These are phyloP conservation scores for Rhizoctonia solani DNA, from an alignment of 1,284 basidiomycete genomes.

Conservation along the genomic window DNA sequence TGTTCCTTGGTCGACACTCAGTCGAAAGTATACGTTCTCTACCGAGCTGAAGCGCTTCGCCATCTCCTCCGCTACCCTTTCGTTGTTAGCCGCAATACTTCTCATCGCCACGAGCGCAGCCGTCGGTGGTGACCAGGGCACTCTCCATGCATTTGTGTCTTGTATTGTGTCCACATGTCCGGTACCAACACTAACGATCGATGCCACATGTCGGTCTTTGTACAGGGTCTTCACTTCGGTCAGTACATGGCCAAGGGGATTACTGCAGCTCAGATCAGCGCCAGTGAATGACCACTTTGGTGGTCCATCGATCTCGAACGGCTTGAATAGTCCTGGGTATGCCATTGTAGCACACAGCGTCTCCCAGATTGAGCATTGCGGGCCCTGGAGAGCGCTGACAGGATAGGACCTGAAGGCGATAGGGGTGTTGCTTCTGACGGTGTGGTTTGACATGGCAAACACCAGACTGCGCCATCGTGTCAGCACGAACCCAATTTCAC, in stretches of 20 bases:
- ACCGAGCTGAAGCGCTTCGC: background rate
- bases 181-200: constrained; percentile 6
- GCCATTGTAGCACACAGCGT: constrained; percentile 6
- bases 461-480: background rate
- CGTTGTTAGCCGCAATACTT: background rate
- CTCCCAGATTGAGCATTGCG: constrained; percentile 10
- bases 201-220: background rate
- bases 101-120: background rate
- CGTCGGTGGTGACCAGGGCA: background rate
- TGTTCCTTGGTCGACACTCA: background rate
- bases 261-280: background rate
- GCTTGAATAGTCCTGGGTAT: background rate
- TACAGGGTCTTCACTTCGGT: background rate
- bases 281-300: background rate
- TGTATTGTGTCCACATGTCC: background rate
- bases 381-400: background rate
- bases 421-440: background rate
- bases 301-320: background rate
- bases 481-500: background rate
- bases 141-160: background rate
- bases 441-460: background rate
- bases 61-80: constrained; percentile 2
- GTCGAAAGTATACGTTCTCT: background rate
- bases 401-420: background rate
- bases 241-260: constrained; percentile 3